Evolutionary conservation across 2,329 filamentous ascomycete species (phyloP), one percentile per base, ranked within the genome.

Genomic region (Pleoardoris graminearum): DNA sequence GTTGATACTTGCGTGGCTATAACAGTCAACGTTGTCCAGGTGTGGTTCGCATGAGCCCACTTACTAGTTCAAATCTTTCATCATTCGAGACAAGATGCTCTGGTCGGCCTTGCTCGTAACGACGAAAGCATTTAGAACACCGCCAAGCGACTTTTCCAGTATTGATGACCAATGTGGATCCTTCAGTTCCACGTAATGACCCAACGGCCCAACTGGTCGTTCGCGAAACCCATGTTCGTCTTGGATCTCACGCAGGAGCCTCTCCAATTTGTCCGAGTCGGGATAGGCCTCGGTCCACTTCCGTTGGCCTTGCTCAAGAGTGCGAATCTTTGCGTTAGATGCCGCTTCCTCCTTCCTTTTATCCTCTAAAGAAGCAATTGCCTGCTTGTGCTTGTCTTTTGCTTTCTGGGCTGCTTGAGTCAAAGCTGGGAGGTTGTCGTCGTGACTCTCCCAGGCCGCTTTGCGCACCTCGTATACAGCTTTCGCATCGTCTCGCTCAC

Each of bases 91-190:
- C 3, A 99, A 78, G 6, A 84, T 79, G n/a, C 80, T 79, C 68
- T 90, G 86, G 68, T 99, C 94, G 11, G 79, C 74, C 65, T 89
- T 90, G 70, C 79, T 90, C 5, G 84, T 86, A 36, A 97, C 92
- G 45, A 96, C 83, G 66, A 97, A 99, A 1, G 83, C 85, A 56
- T 85, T 88, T 27, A 97, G 76, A 0, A 77, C 79, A 3, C 72
- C 74, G n/a, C 90, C 90, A 39, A 96, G 81, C 1, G 83, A 83
- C 57, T 82, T 88, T 69, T 99, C 94, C 12, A 99, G 73, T 37
- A 96, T 85, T 0, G 84, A 82, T 1, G 87, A 88, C 94, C 94
- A 99, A 62, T 90, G 81, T 1, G 90, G 88, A 60, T 93, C 86
- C 30, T 85, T 76, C 21, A 99, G 77, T 59, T 85, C 86, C 46